phyloP scores from a whole-genome alignment of 2,329 filamentous ascomycete genomes.

The Colletotrichum incanum region DNA sequence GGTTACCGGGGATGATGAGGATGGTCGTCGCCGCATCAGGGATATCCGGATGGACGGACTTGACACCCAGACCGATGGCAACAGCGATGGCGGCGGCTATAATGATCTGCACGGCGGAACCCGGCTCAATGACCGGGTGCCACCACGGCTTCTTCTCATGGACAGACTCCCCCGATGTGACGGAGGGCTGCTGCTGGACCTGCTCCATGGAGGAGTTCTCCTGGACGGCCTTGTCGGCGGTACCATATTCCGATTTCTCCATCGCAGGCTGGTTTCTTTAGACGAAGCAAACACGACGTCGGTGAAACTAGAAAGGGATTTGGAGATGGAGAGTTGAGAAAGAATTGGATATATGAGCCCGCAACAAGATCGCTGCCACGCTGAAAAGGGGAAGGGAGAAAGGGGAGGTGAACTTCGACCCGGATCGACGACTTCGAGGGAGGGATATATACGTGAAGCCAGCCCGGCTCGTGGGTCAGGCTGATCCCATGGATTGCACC shows the following conservation, averaged over 20 bases:
- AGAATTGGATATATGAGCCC: background rate
- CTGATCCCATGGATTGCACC: slow-evolving; percentile 8
- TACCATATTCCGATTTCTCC: slow-evolving; percentile 42
- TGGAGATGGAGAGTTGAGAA: slow-evolving; percentile 5
- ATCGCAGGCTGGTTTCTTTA: slow-evolving; percentile 4
- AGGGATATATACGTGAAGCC: slow-evolving; percentile 30
- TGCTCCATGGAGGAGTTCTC: slow-evolving; percentile 44
- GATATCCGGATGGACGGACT: slow-evolving; percentile 58
- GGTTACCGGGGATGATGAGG: slow-evolving; percentile 63
- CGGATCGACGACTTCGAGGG: slow-evolving; percentile 7
- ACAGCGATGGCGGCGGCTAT: slow-evolving; percentile 64
- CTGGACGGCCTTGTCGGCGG: slow-evolving; percentile 39
- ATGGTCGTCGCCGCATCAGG: slow-evolving; percentile 59
- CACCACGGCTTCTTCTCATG: slow-evolving; percentile 53
- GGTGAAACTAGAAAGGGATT: background rate
- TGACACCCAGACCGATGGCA: slow-evolving; percentile 63
- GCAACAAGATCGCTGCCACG: slow-evolving; percentile 19
- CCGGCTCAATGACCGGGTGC: slow-evolving; percentile 57
- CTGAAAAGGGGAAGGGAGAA: slow-evolving; percentile 9
- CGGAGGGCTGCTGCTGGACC: slow-evolving; percentile 32
- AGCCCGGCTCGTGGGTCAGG: slow-evolving; percentile 20
- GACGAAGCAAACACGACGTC: background rate
- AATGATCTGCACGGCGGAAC: slow-evolving; percentile 66
- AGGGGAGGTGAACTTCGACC: background rate
- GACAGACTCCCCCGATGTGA: slow-evolving; percentile 38